Evolutionary conservation across 1,139 yeast genomes (phyloP).

Genomic region (Kurtzmaniella natalensis): DNA sequence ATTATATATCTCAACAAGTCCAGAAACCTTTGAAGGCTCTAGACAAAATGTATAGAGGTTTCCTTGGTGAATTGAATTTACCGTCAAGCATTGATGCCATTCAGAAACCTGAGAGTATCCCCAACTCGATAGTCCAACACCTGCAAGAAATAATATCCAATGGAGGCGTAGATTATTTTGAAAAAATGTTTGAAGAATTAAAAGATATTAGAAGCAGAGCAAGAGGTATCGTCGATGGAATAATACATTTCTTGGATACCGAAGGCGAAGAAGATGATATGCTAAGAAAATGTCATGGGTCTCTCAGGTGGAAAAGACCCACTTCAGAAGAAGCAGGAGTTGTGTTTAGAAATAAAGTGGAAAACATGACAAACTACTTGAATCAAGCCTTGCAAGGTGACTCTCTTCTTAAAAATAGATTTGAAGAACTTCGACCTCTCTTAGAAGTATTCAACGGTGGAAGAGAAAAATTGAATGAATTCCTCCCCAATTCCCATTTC

Average conservation of each 20-base stretch:
- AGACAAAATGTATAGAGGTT: constrained; percentile 42
- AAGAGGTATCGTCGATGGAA: constrained; percentile 36
- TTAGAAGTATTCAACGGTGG: constrained; percentile 45
- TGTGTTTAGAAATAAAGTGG: constrained; percentile 34
- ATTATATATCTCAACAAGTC: constrained; percentile 49
- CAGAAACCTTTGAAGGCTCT: constrained; percentile 49
- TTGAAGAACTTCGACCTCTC: constrained; percentile 36
- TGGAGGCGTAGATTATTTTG: constrained; percentile 51
- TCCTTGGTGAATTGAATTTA: constrained; percentile 41
- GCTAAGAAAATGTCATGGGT: constrained; percentile 45
- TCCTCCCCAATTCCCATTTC: constrained; percentile 48
- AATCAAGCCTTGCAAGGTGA: constrained; percentile 64
- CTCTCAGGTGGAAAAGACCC: constrained; percentile 45
- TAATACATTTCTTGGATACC: constrained; percentile 40
- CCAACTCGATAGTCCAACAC: constrained; percentile 52
- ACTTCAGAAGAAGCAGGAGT: constrained; percentile 35
- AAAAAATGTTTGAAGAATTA: constrained; percentile 43
- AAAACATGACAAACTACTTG: constrained; percentile 46
- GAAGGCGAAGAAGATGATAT: constrained; percentile 57
- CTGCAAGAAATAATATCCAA: constrained; percentile 48
- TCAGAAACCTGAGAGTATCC: constrained; percentile 60
- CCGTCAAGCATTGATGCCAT: constrained; percentile 65
- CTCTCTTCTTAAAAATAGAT: constrained; percentile 39
- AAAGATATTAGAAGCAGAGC: constrained; percentile 37
- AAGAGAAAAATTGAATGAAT: constrained; percentile 33